Conservation (phyloP, 306 rosid species). For the Hippophae tibetana region DNA sequence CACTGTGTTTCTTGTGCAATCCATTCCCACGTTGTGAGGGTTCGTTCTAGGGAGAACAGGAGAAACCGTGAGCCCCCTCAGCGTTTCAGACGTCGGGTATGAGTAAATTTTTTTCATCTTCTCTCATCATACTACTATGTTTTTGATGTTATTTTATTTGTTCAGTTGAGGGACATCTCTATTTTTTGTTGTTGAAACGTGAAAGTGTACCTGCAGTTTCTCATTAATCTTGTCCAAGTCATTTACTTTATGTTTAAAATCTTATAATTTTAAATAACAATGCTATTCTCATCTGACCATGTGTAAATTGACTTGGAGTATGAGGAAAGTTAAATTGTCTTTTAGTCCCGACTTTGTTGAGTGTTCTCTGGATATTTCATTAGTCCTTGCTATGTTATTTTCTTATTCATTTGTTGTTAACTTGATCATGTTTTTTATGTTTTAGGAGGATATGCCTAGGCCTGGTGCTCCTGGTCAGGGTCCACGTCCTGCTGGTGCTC, state of each 20-base stretch:
- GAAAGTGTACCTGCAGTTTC: no score
- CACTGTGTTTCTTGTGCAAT: slow-evolving; percentile 95
- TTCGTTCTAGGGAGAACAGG: slow-evolving; percentile 83
- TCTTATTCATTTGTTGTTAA: neutral
- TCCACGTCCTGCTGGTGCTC: slow-evolving; percentile 23
- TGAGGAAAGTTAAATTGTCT: no score
- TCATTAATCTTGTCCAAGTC: no score
- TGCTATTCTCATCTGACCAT: no score
- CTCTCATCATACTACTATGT: neutral
- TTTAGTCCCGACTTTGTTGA: no score
- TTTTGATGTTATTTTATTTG: neutral
- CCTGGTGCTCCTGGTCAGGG: slow-evolving; percentile 26
- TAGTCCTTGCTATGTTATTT: no score
- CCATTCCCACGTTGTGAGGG: slow-evolving; percentile 98
- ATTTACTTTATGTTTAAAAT: no score
- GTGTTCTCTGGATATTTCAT: no score
- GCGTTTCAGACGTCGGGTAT: slow-evolving; percentile 92
- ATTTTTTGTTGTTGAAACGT: no score
- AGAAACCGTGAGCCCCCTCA: slow-evolving; percentile 91
- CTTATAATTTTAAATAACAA: no score
- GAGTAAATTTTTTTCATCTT: neutral
- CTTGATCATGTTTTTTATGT: neutral
- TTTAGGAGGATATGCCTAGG: slow-evolving; percentile 23
- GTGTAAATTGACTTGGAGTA: no score
- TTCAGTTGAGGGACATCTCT: neutral